phyloP scores from a whole-genome alignment of 495 filamentous ascomycete genomes.

The Cryomyces minteri region DNA sequence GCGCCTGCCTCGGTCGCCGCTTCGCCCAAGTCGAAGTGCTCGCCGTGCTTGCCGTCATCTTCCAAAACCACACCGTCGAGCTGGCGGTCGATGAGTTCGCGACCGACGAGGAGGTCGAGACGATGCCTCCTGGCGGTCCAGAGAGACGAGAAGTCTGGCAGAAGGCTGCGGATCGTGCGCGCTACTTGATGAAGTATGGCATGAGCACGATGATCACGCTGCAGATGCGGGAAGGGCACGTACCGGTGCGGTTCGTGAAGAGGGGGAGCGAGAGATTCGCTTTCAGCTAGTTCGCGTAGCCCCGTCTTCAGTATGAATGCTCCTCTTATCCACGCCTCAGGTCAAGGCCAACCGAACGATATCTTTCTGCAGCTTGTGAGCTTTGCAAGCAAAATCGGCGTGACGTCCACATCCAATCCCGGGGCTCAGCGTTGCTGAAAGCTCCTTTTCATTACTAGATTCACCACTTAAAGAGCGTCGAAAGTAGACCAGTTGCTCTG shows the following conservation, averaged over 20 bases:
- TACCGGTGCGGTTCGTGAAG: slow-evolving; percentile 42
- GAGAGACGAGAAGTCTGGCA: slow-evolving; percentile 32
- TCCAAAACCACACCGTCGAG: slow-evolving; percentile 44
- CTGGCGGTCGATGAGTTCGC: slow-evolving; percentile 43
- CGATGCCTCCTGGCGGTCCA: slow-evolving; percentile 25
- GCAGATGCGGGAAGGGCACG: slow-evolving; percentile 35
- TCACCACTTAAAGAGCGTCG: too few species aligned
- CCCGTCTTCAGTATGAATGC: too few species aligned
- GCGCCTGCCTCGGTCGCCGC: slow-evolving; percentile 47
- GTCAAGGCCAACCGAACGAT: too few species aligned
- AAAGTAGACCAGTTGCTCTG: too few species aligned
- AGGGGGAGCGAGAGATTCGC: slow-evolving; percentile 43
- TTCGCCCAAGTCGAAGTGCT: slow-evolving; percentile 66
- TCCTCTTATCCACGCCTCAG: too few species aligned
- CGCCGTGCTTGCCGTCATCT: slow-evolving; percentile 47
- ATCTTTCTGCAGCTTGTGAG: too few species aligned
- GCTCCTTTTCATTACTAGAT: too few species aligned
- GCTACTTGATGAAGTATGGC: slow-evolving; percentile 25
- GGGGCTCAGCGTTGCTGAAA: too few species aligned
- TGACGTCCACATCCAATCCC: too few species aligned
- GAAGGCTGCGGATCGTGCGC: slow-evolving; percentile 30
- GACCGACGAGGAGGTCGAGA: slow-evolving; percentile 37
- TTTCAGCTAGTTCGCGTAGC: slow-evolving; percentile 8
- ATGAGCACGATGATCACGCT: slow-evolving; percentile 39
- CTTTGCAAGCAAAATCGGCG: too few species aligned